Percentiles rank a stretch among this genome's conserved stretches.
These are phyloP conservation scores for Chlorella sorokiniana DNA, from an alignment of 139 green algal genomes.

Conservation along the genomic window DNA sequence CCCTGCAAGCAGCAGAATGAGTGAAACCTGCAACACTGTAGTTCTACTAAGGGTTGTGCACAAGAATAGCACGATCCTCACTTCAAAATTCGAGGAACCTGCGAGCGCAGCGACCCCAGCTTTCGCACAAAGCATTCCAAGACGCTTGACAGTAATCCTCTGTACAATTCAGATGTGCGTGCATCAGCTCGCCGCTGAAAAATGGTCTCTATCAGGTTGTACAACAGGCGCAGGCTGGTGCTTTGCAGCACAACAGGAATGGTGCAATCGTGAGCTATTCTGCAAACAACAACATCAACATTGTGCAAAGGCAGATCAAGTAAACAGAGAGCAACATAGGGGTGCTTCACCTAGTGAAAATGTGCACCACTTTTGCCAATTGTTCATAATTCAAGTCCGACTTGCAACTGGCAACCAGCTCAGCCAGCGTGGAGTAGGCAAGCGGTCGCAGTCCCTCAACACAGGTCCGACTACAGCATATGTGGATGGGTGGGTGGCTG, in stretches of 20 bases:
- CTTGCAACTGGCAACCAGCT: conserved; percentile 79
- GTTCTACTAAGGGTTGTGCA: neutral
- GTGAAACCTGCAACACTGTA: neutral
- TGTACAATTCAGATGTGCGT: conserved; percentile 33
- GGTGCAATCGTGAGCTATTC: conserved; percentile 69
- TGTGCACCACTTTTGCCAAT: conserved; percentile 66
- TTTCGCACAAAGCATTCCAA: conserved; percentile 85
- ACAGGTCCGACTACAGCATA: conserved; percentile 54
- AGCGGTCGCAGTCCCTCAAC: conserved; percentile 78
- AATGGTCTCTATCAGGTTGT: conserved; percentile 88
- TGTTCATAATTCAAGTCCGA: conserved; percentile 67
- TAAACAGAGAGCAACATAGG: neutral
- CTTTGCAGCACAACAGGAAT: conserved; percentile 69
- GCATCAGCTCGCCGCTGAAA: conserved; percentile 48
- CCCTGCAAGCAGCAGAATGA: too few relatives aligned
- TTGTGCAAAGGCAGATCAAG: neutral
- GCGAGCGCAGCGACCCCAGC: conserved; percentile 59
- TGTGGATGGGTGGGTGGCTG: neutral
- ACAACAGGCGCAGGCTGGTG: conserved; percentile 85
- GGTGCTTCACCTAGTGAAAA: conserved; percentile 58
- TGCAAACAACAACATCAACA: conserved; percentile 1
- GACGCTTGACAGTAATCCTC: conserved; percentile 75
- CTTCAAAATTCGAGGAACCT: conserved; percentile 3
- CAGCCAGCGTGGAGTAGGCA: conserved; percentile 80
- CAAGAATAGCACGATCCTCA: neutral